A percentile compares a stretch with the other conserved stretches of the same genome.
These are phyloP conservation scores for Herpotrichia juniperi DNA, from an alignment of 2,329 filamentous ascomycete genomes.

Conservation along the genomic window DNA sequence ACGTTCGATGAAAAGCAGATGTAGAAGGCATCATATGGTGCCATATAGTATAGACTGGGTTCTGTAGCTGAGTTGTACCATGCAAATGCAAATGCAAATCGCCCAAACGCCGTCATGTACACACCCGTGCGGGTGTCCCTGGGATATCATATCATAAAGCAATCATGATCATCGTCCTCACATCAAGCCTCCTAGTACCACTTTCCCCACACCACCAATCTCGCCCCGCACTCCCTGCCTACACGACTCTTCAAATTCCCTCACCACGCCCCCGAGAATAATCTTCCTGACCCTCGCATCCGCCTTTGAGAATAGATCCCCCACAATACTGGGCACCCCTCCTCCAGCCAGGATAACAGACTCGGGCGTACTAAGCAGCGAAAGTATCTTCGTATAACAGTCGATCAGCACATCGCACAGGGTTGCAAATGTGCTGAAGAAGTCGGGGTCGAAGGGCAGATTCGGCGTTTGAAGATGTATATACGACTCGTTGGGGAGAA, in stretches of 20 bases:
- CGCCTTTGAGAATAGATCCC: constrained; percentile 87
- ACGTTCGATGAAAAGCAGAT: no score
- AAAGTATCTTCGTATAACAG: constrained; percentile 80
- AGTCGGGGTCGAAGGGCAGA: constrained; percentile 94
- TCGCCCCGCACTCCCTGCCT: constrained; percentile 78
- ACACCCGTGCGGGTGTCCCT: background rate
- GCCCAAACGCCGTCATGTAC: background rate
- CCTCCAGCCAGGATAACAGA: constrained; percentile 29
- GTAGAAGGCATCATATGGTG: no score
- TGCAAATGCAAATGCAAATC: background rate
- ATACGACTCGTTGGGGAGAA: constrained; percentile 78
- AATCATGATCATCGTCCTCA: constrained; percentile 28
- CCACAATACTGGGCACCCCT: constrained; percentile 56
- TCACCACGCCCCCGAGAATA: constrained; percentile 82
- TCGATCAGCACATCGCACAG: constrained; percentile 95
- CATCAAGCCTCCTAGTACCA: constrained; percentile 88
- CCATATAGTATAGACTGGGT: no score
- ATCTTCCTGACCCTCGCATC: constrained; percentile 87
- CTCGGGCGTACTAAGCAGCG: constrained; percentile 75
- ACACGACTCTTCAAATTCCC: constrained; percentile 91
- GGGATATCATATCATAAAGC: background rate
- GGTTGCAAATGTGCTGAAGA: constrained; percentile 94
- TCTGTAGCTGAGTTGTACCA: no score
- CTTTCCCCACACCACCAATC: constrained; percentile 82
- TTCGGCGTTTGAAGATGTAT: constrained; percentile 87